Base-by-base conservation (phyloP, 75 land plant species). In the Picea sitchensis region DNA sequence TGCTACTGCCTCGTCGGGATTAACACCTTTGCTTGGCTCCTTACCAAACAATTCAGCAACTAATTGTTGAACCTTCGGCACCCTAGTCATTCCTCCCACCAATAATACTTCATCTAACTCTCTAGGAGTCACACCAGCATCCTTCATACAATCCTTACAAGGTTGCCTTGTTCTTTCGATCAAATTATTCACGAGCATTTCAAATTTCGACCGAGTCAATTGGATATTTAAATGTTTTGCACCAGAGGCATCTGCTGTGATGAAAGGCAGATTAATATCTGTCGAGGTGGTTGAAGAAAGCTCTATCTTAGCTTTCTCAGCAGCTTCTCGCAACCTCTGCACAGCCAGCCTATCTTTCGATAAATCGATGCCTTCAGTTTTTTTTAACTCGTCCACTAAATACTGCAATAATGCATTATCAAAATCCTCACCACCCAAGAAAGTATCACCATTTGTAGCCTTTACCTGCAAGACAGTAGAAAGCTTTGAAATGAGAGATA, bases 391-490 rank as follows among this genome's bases (percentile, higher is more conserved):
- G 14, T 61, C 79, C 1, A 89, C 84, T 56, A 90, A 65, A 60
- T 82, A 82, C 54, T 90, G 77, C 80, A 90, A 67, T n/a, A 89
- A 78, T 14, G 83, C 63, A 78, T 89, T 90, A 60, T 90, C 91
- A 67, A 90, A 90, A 60, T 90, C 91, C 64, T 90, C 91, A 71
- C 91, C 91, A 58, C 91, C 91, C 81, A 90, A 79, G 78, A 90
- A 90, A 4, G 91, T 90, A 65, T 90, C 91, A 61, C 91, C 91
- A 79, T 90, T 90, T 3, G 91, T 89, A 34, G 91, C 88, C 77
- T 90, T 90, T 2, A 90, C 90, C 90, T 88, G 59, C 11, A 81
- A 15, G 30, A 54, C 36, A n/a, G 34, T 14, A 78, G 65, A 15
- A 41, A 78, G 51, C 23, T 38, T 58, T 31, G 15, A 51, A 51